phyloP scores from a whole-genome alignment of 2,329 filamentous ascomycete species.

The Didymosphaeria variabile region DNA sequence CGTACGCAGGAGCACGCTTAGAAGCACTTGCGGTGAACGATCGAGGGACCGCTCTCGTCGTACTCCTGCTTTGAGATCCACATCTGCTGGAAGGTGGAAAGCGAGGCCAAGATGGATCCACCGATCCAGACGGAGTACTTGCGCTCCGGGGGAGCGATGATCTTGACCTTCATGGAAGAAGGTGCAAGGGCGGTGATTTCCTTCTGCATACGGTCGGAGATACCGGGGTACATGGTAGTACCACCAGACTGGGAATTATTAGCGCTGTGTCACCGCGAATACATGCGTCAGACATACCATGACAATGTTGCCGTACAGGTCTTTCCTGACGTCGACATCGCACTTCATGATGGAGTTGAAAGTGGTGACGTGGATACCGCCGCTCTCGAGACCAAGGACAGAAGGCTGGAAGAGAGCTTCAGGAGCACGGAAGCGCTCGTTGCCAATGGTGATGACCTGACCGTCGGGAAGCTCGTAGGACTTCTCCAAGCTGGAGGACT shows the following conservation, averaged over 20 bases:
- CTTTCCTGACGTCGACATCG: conserved; percentile 99
- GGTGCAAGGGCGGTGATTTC: conserved; percentile 99
- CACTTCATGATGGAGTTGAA: conserved; percentile 99
- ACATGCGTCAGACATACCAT: conserved; percentile 77
- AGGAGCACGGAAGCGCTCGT: conserved; percentile 99
- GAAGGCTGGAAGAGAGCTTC: conserved; percentile 99
- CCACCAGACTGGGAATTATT: conserved; percentile 83
- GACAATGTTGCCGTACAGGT: conserved; percentile 99
- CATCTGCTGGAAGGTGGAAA: conserved; percentile 99
- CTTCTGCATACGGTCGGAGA: conserved; percentile 99
- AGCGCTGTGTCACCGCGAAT: conserved; percentile 34
- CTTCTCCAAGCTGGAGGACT: conserved; percentile 99
- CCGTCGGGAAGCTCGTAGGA: conserved; percentile 99
- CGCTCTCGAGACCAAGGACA: conserved; percentile 96
- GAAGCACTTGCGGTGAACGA: conserved; percentile 99
- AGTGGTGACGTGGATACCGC: conserved; percentile 99
- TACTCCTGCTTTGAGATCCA: conserved; percentile 99
- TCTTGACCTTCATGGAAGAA: conserved; percentile 99
- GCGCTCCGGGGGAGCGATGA: conserved; percentile 99
- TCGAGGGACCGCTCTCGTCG: conserved; percentile 99
- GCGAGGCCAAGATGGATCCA: conserved; percentile 99
- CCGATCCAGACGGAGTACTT: conserved; percentile 99
- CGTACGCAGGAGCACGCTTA: conserved; percentile 66
- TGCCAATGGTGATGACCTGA: conserved; percentile 99
- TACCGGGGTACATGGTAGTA: conserved; percentile 99